phyloP scores from a whole-genome alignment of 306 rosid species.

The Pterocarpus macrocarpus region DNA sequence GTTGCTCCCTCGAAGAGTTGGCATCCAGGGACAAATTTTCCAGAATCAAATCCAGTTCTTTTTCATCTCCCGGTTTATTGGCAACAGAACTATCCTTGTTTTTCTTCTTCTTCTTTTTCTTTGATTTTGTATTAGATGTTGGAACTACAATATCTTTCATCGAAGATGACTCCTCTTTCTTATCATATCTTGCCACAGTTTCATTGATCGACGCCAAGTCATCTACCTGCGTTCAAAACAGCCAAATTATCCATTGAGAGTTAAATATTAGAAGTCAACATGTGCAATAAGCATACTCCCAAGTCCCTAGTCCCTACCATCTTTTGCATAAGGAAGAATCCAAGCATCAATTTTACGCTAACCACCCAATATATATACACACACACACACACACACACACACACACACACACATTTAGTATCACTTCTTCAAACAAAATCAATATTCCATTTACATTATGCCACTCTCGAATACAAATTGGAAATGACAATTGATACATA shows the following conservation, averaged over 20 bases:
- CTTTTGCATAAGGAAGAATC: background rate
- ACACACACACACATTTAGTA: background rate
- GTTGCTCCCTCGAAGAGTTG: slow-evolving; percentile 42
- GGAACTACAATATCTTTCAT: slow-evolving; percentile 47
- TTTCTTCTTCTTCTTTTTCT: slow-evolving; percentile 94
- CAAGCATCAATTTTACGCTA: slow-evolving; percentile 13
- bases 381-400: no score
- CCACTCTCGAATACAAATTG: slow-evolving; percentile 2
- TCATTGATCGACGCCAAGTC: slow-evolving; percentile 49
- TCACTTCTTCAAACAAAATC: slow-evolving; percentile 10
- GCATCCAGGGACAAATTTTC: slow-evolving; percentile 63
- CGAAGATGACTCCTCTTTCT: slow-evolving; percentile 46
- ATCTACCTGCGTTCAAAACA: slow-evolving; percentile 57
- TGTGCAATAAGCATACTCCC: slow-evolving; percentile 21
- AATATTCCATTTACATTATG: background rate
- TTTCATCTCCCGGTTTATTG: slow-evolving; percentile 51
- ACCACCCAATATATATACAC: background rate
- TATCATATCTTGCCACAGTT: slow-evolving; percentile 29
- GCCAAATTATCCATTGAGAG: background rate
- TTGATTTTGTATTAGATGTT: slow-evolving; percentile 63
- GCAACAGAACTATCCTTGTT: slow-evolving; percentile 63
- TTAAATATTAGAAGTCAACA: slow-evolving; percentile 6
- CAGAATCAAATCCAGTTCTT: slow-evolving; percentile 68
- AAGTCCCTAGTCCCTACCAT: background rate
- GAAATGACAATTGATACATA: background rate